These are phyloP conservation scores for Puccinia brachypodii DNA, from an alignment of 1,284 basidiomycete genomes.

Conservation along the genomic window DNA sequence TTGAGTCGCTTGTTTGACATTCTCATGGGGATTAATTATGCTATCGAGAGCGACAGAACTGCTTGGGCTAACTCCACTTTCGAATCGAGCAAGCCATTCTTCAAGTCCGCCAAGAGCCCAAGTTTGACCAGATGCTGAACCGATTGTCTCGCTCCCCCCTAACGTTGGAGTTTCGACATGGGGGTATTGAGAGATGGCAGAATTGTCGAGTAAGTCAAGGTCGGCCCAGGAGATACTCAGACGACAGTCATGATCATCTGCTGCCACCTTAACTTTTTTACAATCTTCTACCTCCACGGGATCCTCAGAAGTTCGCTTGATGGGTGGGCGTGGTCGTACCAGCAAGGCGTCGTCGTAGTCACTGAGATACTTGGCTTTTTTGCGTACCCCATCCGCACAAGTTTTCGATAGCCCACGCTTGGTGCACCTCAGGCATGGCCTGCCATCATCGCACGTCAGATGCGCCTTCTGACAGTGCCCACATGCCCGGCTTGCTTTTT, in stretches of 20 bases:
- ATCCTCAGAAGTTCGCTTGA: constrained; percentile 17
- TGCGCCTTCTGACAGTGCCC: constrained; percentile 91
- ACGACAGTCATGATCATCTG: constrained; percentile 16
- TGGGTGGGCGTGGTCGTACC: constrained; percentile 22
- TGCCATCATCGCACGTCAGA: constrained; percentile 93
- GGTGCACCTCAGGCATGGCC: constrained; percentile 90
- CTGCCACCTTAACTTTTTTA: constrained; percentile 10
- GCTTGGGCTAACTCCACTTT: constrained; percentile 18
- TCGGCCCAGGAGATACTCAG: constrained; percentile 30
- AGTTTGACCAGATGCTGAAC: neutral
- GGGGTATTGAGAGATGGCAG: neutral
- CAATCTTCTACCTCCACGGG: neutral
- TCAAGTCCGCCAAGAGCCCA: constrained; percentile 24
- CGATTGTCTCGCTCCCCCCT: neutral
- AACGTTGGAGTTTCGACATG: neutral
- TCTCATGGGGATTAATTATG: neutral
- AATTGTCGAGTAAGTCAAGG: constrained; percentile 17
- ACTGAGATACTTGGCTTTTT: constrained; percentile 95
- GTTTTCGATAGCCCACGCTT: constrained; percentile 86
- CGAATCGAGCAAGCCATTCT: constrained; percentile 35
- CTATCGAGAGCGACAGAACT: neutral
- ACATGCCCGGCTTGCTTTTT: constrained; percentile 89
- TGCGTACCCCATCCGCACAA: constrained; percentile 90
- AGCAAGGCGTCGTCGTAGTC: constrained; percentile 76
- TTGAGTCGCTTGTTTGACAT: neutral